phyloP scores from a whole-genome alignment of 2,329 filamentous ascomycete species.

The Apiospora phragmitis region DNA sequence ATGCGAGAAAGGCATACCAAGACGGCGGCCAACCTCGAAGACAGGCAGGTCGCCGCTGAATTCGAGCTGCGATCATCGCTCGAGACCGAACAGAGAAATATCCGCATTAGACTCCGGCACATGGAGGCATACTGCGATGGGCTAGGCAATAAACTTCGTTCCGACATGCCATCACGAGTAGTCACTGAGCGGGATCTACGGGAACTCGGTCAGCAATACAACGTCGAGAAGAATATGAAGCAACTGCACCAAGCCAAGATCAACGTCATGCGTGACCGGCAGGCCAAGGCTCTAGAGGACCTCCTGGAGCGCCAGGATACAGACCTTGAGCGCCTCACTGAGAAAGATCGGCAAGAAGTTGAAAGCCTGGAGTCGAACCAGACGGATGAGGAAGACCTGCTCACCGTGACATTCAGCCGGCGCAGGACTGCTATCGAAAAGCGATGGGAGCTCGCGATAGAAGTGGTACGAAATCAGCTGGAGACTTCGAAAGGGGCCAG shows the following conservation, averaged over 20 bases:
- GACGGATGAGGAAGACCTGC: slow-evolving; percentile 49
- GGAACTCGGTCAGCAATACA: slow-evolving; percentile 62
- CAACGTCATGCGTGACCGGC: slow-evolving; percentile 65
- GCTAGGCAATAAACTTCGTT: slow-evolving; percentile 42
- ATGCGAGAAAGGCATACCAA: slow-evolving; percentile 57
- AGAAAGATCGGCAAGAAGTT: slow-evolving; percentile 48
- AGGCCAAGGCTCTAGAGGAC: slow-evolving; percentile 62
- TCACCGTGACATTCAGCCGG: slow-evolving; percentile 45
- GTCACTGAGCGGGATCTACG: slow-evolving; percentile 62
- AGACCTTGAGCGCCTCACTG: slow-evolving; percentile 48
- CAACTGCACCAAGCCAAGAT: slow-evolving; percentile 61
- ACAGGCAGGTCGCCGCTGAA: slow-evolving; percentile 62
- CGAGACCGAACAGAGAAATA: slow-evolving; percentile 57
- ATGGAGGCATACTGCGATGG: slow-evolving; percentile 68
- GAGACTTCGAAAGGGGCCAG: slow-evolving; percentile 43
- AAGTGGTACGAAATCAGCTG: slow-evolving; percentile 54
- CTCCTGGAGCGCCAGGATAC: slow-evolving; percentile 54
- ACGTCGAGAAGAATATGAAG: slow-evolving; percentile 58
- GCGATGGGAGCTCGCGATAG: slow-evolving; percentile 54
- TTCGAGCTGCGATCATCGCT: slow-evolving; percentile 57
- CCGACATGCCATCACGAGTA: slow-evolving; percentile 46
- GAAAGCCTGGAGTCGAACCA: slow-evolving; percentile 49
- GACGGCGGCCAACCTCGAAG: slow-evolving; percentile 56
- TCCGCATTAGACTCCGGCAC: slow-evolving; percentile 59
- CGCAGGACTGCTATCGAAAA: slow-evolving; percentile 46